phyloP scores from a whole-genome alignment of 768 basidiomycete genomes.

The Asterophora lycoperdoides region DNA sequence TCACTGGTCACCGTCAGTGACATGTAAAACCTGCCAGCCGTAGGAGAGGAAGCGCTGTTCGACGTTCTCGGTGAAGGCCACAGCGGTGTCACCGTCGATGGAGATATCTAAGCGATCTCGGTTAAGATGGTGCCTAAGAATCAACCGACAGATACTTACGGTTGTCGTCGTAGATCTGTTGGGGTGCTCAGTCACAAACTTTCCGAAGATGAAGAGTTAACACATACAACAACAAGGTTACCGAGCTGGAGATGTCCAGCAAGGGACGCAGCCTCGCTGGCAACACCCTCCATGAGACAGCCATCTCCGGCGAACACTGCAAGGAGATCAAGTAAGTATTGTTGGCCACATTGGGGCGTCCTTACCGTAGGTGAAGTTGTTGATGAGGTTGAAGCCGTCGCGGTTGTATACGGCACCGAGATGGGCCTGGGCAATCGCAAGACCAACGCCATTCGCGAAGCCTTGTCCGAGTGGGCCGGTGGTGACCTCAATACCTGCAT shows the following conservation, averaged over 20 bases:
- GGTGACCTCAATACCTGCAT: slow-evolving; percentile 77
- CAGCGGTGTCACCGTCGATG: slow-evolving; percentile 89
- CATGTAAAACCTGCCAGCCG: slow-evolving; percentile 90
- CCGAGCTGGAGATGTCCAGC: slow-evolving; percentile 93
- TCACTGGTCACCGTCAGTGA: slow-evolving; percentile 76
- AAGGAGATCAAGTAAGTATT: slow-evolving; percentile 8
- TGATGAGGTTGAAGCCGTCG: slow-evolving; percentile 72
- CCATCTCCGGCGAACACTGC: slow-evolving; percentile 91
- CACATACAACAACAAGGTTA: slow-evolving; percentile 83
- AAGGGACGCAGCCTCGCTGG: slow-evolving; percentile 87
- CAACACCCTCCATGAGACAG: slow-evolving; percentile 95
- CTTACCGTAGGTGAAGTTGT: slow-evolving; percentile 86
- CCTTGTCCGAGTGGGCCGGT: slow-evolving; percentile 96
- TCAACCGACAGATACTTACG: slow-evolving; percentile 46
- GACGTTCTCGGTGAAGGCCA: slow-evolving; percentile 94
- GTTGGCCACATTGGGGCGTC: not conserved
- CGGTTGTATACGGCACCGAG: slow-evolving; percentile 88
- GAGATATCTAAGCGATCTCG: slow-evolving; percentile 66
- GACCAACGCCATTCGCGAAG: slow-evolving; percentile 88
- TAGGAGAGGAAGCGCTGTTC: slow-evolving; percentile 84
- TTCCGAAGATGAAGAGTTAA: not conserved
- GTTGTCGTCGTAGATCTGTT: slow-evolving; percentile 93
- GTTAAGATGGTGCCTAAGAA: slow-evolving; percentile 8
- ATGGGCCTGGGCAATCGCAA: slow-evolving; percentile 92
- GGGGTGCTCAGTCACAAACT: not conserved